Evolutionary conservation across 2,329 filamentous ascomycete genomes (phyloP).

Genomic region (Exophiala xenobiotica): DNA sequence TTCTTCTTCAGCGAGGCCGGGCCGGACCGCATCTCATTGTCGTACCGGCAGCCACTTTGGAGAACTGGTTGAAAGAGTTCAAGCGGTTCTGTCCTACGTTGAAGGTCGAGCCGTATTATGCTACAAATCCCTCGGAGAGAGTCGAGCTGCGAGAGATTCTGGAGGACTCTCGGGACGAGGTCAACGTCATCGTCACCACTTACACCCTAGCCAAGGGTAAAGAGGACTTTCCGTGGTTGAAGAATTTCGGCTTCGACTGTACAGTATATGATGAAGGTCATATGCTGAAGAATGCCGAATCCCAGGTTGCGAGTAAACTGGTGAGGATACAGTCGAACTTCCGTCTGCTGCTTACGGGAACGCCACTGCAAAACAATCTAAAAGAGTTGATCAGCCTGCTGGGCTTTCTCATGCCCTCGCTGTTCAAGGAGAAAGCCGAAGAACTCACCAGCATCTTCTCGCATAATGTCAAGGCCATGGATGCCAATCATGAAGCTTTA

Average conservation of each 20-base stretch:
- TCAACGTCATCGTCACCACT: conserved; percentile 71
- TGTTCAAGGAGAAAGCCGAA: conserved; percentile 75
- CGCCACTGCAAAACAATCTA: conserved; percentile 93
- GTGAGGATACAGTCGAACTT: conserved; percentile 76
- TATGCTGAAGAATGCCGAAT: conserved; percentile 83
- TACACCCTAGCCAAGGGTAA: conserved; percentile 66
- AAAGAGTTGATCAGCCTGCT: conserved; percentile 87
- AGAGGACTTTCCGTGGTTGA: conserved; percentile 63
- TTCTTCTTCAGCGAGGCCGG: conserved; percentile 68
- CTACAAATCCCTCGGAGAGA: conserved; percentile 62
- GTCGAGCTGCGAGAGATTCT: conserved; percentile 67
- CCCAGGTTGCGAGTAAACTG: conserved; percentile 76
- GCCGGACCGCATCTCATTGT: conserved; percentile 79
- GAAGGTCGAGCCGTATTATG: conserved; percentile 71
- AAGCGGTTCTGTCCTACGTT: conserved; percentile 78
- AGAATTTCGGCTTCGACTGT: conserved; percentile 56
- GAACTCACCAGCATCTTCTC: conserved; percentile 86
- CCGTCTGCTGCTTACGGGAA: conserved; percentile 83
- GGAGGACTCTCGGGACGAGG: conserved; percentile 60
- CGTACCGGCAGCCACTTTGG: conserved; percentile 87
- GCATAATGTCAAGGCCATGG: conserved; percentile 80
- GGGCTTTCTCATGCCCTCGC: conserved; percentile 85
- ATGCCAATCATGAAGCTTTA: conserved; percentile 71
- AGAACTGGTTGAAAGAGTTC: conserved; percentile 95
- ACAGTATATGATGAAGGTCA: conserved; percentile 94